Evolutionary conservation across 1,284 basidiomycete genomes (phyloP).

Genomic region (Vanrija sp.): DNA sequence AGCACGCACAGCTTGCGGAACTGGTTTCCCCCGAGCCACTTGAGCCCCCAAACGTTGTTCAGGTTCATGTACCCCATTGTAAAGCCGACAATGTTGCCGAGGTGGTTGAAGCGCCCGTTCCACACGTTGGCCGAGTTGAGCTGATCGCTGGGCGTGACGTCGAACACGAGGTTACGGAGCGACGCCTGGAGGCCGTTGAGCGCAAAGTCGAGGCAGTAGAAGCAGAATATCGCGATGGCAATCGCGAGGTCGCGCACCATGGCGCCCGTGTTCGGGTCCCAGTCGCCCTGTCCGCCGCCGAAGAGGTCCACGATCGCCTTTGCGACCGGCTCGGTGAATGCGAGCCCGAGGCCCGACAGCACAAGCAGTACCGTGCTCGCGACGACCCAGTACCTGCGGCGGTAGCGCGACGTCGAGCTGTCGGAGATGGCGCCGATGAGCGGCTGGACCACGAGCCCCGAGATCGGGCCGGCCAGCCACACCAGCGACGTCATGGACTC

Average conservation of each 20-base stretch:
- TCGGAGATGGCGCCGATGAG: conserved; percentile 94
- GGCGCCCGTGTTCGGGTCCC: conserved; percentile 72
- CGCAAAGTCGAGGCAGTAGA: conserved; percentile 91
- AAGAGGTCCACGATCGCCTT: conserved; percentile 71
- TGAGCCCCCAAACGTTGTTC: conserved; percentile 65
- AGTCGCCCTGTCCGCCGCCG: conserved; percentile 74
- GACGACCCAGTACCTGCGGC: conserved; percentile 84
- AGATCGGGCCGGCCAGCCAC: conserved; percentile 86
- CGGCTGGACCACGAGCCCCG: conserved; percentile 89
- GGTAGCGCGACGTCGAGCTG: conserved; percentile 79
- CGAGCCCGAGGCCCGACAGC: conserved; percentile 57
- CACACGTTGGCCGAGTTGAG: conserved; percentile 93
- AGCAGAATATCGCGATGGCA: conserved; percentile 78
- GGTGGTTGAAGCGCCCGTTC: conserved; percentile 91
- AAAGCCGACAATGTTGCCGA: conserved; percentile 90
- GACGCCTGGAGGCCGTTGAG: conserved; percentile 88
- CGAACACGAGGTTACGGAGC: conserved; percentile 82
- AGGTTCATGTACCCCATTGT: conserved; percentile 88
- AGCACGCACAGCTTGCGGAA: conserved; percentile 94
- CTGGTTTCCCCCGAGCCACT: conserved; percentile 82
- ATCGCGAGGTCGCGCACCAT: conserved; percentile 63
- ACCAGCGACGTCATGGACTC: conserved; percentile 89
- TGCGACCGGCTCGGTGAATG: conserved; percentile 76
- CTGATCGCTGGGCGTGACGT: conserved; percentile 80
- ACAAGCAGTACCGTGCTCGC: conserved; percentile 69